A percentile compares a stretch with the other conserved stretches of the same genome.
Conservation (phyloP, 148 eudicot species). For the Persicaria tinctoria region DNA sequence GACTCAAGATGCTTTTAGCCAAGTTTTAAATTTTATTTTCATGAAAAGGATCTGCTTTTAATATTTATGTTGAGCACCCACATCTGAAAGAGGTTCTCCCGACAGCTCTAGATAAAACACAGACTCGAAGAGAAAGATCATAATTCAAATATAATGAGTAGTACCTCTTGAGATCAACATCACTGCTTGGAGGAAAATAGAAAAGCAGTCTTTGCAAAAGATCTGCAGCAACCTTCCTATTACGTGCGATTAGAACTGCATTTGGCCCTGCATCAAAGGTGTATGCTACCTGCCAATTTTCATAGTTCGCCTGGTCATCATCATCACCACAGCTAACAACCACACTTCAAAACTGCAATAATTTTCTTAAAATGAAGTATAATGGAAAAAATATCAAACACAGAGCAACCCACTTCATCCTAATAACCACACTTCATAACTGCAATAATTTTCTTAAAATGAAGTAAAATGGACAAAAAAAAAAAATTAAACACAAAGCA, state of each 20-base stretch:
- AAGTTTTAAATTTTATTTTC: too few species aligned
- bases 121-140: background rate
- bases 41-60: too few species aligned
- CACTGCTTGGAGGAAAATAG: slow-evolving; percentile 68
- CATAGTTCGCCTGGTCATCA: background rate
- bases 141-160: background rate
- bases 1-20: too few species aligned
- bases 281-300: slow-evolving; percentile 73
- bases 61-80: too few species aligned
- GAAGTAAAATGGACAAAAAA: background rate
- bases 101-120: too few species aligned
- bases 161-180: slow-evolving; percentile 72
- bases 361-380: background rate
- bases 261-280: slow-evolving; percentile 83
- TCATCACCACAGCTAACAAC: background rate
- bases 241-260: slow-evolving; percentile 54
- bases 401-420: background rate
- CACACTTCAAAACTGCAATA: background rate
- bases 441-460: background rate
- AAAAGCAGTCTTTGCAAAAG: slow-evolving; percentile 76
- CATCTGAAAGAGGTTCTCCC: too few species aligned
- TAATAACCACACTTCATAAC: background rate
- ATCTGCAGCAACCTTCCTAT: slow-evolving; percentile 61
- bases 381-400: background rate
- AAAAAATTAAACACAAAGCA: background rate